Evolutionary conservation across 1,284 basidiomycete species (phyloP).

Genomic region (Trametes pubescens): DNA sequence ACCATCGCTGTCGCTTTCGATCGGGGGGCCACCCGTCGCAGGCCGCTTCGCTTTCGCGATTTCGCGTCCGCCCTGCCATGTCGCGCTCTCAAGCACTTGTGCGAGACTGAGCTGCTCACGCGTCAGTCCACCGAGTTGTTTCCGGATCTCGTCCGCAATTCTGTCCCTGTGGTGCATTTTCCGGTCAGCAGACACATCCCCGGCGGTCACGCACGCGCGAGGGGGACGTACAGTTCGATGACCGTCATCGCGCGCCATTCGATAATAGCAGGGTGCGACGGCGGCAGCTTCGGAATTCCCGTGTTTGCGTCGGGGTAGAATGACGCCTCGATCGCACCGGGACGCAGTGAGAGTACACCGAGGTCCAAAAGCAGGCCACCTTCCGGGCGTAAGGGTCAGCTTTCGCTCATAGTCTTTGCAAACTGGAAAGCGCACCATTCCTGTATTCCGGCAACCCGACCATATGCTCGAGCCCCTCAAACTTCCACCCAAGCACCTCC

Average conservation of each 20-base stretch:
- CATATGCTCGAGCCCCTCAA: slow-evolving; percentile 78
- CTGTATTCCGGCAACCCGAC: slow-evolving; percentile 92
- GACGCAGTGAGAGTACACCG: slow-evolving; percentile 74
- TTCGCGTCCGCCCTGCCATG: slow-evolving; percentile 95
- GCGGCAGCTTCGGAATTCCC: slow-evolving; percentile 66
- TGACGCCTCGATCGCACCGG: slow-evolving; percentile 51
- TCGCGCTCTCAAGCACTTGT: slow-evolving; percentile 92
- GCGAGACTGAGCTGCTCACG: slow-evolving; percentile 70
- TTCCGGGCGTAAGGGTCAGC: slow-evolving; percentile 40
- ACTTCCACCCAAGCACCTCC: slow-evolving; percentile 78
- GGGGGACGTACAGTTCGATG: slow-evolving; percentile 78
- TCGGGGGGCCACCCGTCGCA: slow-evolving; percentile 83
- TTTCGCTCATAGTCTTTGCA: too few species aligned
- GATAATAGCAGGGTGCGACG: slow-evolving; percentile 89
- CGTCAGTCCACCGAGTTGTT: slow-evolving; percentile 56
- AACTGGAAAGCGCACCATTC: slow-evolving; percentile 63
- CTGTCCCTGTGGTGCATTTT: slow-evolving; percentile 66
- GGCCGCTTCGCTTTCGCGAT: slow-evolving; percentile 85
- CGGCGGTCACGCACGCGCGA: not conserved
- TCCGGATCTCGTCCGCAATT: slow-evolving; percentile 76
- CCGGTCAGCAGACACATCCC: not conserved
- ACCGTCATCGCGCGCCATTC: slow-evolving; percentile 98
- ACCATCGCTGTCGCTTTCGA: slow-evolving; percentile 87
- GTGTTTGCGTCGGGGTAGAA: slow-evolving; percentile 55
- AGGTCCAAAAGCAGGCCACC: slow-evolving; percentile 91